Evolutionary conservation across 2,329 filamentous ascomycete genomes (phyloP), one percentile per base, ranked within the genome.

Genomic region (Sarocladium oryzae): DNA sequence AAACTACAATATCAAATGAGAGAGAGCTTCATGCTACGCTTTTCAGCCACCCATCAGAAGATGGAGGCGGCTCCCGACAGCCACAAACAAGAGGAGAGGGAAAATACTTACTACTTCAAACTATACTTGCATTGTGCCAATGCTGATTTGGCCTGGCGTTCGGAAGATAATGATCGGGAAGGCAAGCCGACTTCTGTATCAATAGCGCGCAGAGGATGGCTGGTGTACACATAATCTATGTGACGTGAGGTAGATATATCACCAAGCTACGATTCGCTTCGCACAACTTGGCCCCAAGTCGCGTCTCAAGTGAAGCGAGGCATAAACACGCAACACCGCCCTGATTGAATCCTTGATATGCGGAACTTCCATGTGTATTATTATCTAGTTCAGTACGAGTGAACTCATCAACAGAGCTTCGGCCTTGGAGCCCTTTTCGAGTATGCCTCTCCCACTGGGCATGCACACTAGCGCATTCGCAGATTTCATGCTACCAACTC

Each of bases 381-480:
- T n/a, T 20, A 28, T 20, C 23, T 45, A 45, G 16, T 13, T 28
- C 16, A 32, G 5, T 3, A n/a, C 67, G 15, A 77, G 53, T 32
- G 64, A 60, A 2, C 82, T 81, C 84, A 97, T 90, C 61, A 97
- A 65, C 60, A 96, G 69, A 9, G 90, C 92, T 55, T 92, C 82
- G 3, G 90, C 83, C 60, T 75, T 81, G 50, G 79, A 70, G 0
- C 90, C 90, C 63, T 86, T 87, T 43, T 72, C 75, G 51, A 90
- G 63, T n/a, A 73, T 74, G 5, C 81, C 82, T 30, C 82, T 74
- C 2, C 81, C 80, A 32, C 77, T 74, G 0, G 87, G 86, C 69
- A 95, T 71, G 59, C 86, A 88, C 21, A 97, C 69, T 60, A 99
- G 68, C 3, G 87, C 89, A 72, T 99, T 99, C 2, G 93, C 92